Conservation (phyloP, 2,329 filamentous ascomycete species). For the Ophiognomonia clavigignenti-juglandacearum region DNA sequence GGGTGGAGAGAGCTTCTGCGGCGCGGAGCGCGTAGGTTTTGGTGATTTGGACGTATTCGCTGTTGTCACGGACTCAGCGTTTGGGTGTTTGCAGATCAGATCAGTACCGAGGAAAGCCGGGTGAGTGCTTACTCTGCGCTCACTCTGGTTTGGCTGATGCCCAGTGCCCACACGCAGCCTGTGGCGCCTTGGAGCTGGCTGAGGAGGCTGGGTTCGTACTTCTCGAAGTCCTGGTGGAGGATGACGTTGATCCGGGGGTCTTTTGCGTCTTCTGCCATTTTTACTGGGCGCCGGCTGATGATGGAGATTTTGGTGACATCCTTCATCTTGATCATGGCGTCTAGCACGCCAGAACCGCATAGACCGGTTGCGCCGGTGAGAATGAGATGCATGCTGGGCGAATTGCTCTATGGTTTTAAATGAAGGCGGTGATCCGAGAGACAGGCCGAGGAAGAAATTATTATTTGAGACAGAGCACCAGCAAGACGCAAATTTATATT, state of each 20-base stretch:
- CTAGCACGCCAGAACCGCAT: conserved; percentile 56
- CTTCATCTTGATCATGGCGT: conserved; percentile 53
- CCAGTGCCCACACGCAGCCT: conserved; percentile 71
- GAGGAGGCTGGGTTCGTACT: conserved; percentile 54
- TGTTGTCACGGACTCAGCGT: conserved; percentile 16
- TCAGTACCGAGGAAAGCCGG: background rate
- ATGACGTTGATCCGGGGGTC: conserved; percentile 62
- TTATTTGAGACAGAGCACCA: no score
- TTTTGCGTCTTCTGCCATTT: conserved; percentile 51
- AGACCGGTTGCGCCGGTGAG: conserved; percentile 66
- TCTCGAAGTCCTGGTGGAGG: conserved; percentile 61
- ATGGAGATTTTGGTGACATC: conserved; percentile 63
- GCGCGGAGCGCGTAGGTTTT: conserved; percentile 60
- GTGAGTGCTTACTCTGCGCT: conserved; percentile 44
- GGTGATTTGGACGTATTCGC: conserved; percentile 64
- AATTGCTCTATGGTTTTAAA: background rate
- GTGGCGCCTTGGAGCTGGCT: conserved; percentile 56
- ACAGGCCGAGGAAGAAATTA: background rate
- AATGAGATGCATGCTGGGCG: conserved; percentile 52
- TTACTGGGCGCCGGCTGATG: conserved; percentile 59
- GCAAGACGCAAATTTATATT: no score
- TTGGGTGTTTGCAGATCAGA: no score
- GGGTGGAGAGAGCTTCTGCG: conserved; percentile 51
- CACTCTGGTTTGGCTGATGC: conserved; percentile 58
- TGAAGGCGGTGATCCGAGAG: no score